Conservation (phyloP, 225 moss, liverwort and hornwort genomes). For the Asterella californica region DNA sequence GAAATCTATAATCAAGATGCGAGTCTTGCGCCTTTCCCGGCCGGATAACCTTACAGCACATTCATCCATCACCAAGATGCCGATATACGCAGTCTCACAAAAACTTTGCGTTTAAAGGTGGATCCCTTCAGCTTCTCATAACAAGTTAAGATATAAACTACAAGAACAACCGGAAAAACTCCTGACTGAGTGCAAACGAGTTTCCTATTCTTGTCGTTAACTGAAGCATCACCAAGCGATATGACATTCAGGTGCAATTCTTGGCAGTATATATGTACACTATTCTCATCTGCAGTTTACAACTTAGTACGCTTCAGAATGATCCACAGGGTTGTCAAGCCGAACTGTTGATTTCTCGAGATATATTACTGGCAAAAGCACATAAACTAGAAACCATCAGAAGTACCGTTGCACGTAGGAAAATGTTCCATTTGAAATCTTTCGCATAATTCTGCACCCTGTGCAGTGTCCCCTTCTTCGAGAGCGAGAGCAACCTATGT, state of each 20-base stretch:
- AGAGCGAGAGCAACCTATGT: constrained; percentile 23
- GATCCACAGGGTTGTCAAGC: not conserved
- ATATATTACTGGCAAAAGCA: not conserved
- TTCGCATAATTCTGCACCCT: constrained; percentile 20
- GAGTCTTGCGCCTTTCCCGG: not conserved
- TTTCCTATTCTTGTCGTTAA: too few species aligned
- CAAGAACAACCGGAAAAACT: too few species aligned
- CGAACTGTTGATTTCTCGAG: not conserved
- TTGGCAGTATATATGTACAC: too few species aligned
- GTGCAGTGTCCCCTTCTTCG: constrained; percentile 24
- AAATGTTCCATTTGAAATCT: constrained; percentile 22
- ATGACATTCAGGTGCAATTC: too few species aligned
- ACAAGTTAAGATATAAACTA: too few species aligned
- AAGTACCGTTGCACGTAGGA: constrained; percentile 19
- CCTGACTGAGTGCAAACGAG: too few species aligned
- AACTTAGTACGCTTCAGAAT: not conserved
- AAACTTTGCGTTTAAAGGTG: too few species aligned
- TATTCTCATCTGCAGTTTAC: too few species aligned
- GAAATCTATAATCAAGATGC: not conserved
- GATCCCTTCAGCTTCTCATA: too few species aligned
- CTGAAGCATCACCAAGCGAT: too few species aligned
- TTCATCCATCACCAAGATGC: too few species aligned
- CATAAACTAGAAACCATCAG: not conserved
- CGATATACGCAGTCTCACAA: too few species aligned
- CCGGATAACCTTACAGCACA: not conserved